A percentile compares a stretch with the other conserved stretches of the same genome.
phyloP scores from a whole-genome alignment of 345 rosid species.

The Rhodomyrtus tomentosa region DNA sequence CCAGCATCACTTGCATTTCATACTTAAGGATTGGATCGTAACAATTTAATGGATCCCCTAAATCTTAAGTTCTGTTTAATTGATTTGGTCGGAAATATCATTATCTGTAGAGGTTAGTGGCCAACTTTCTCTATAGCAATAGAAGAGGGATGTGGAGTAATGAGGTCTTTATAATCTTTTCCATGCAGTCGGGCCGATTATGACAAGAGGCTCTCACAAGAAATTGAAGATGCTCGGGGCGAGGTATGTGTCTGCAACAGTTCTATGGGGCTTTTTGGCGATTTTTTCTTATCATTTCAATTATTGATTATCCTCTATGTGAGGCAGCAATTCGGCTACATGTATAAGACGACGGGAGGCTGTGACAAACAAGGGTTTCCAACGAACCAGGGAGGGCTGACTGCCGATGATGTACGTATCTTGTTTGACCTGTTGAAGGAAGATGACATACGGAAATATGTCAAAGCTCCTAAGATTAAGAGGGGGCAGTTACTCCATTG shows the following conservation, averaged over 20 bases:
- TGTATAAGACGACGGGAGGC: slow-evolving; percentile 86
- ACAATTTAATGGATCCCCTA: background rate
- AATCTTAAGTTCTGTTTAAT: no score
- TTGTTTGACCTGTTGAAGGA: slow-evolving; percentile 78
- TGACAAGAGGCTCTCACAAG: slow-evolving; percentile 88
- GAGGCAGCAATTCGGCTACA: slow-evolving; percentile 68
- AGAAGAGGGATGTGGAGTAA: background rate
- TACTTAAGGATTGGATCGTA: background rate
- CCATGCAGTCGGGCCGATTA: slow-evolving; percentile 53
- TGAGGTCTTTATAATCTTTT: background rate
- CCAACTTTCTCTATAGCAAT: background rate
- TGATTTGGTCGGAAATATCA: background rate
- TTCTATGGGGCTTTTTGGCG: background rate
- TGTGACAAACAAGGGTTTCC: slow-evolving; percentile 93
- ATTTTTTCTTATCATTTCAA: background rate
- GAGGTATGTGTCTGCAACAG: slow-evolving; percentile 29
- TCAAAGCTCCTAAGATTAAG: slow-evolving; percentile 80
- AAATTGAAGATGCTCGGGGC: slow-evolving; percentile 77
- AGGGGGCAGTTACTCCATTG: slow-evolving; percentile 76
- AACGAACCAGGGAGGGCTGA: slow-evolving; percentile 83
- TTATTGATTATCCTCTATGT: background rate
- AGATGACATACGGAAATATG: slow-evolving; percentile 86
- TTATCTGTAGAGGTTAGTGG: background rate
- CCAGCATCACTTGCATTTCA: no score
- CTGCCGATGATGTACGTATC: slow-evolving; percentile 81